These are phyloP conservation scores for Phaffomyces antillensis DNA, from an alignment of 805 yeast species.

Conservation along the genomic window DNA sequence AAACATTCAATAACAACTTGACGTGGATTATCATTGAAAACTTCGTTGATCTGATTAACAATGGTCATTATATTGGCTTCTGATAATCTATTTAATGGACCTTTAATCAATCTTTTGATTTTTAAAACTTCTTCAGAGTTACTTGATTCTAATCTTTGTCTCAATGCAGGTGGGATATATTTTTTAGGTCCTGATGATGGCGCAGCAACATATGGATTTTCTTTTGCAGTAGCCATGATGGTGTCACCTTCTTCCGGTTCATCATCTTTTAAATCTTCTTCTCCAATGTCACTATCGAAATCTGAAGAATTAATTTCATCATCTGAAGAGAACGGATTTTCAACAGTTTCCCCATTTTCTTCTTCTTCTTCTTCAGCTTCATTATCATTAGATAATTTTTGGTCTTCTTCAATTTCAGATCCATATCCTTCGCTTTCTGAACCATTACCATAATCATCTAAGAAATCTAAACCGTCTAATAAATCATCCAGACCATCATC, in stretches of 20 bases:
- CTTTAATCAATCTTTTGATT: conserved; percentile 62
- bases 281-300: conserved; percentile 35
- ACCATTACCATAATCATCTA: conserved; percentile 27
- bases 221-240: conserved; percentile 34
- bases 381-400: conserved; percentile 23
- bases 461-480: conserved; percentile 54
- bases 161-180: conserved; percentile 84
- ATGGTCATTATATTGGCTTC: conserved; percentile 76
- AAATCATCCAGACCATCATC: conserved; percentile 80
- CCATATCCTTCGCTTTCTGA: conserved; percentile 16
- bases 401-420: conserved; percentile 21
- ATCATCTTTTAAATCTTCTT: conserved; percentile 28
- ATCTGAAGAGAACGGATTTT: conserved; percentile 32
- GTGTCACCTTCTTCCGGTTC: conserved; percentile 24
- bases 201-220: conserved; percentile 75
- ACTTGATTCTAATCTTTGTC: conserved; percentile 38
- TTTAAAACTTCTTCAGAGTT: conserved; percentile 41
- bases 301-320: conserved; percentile 36
- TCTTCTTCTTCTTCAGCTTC: conserved; percentile 19
- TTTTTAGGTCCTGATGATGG: conserved; percentile 27
- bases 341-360: conserved; percentile 21
- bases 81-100: conserved; percentile 81
- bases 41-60: conserved; percentile 55
- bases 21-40: conserved; percentile 65
- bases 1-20: conserved; percentile 71